Base-by-base conservation (phyloP, 169 alveolate species). In the Eimeria falciformis region DNA sequence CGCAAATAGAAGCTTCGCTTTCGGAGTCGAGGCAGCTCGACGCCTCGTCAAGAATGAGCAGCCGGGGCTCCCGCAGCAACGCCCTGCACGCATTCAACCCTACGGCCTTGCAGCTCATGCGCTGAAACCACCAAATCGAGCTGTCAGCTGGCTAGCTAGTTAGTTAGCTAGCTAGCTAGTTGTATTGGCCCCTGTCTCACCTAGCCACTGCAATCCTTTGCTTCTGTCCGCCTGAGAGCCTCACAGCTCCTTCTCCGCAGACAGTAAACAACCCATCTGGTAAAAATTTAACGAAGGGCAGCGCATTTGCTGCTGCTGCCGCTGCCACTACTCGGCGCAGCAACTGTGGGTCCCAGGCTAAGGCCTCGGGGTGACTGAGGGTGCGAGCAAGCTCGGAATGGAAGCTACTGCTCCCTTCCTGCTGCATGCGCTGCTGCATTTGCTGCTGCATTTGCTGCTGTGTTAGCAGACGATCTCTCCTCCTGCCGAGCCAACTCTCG, bases 1-100 rank as follows among this genome's bases (percentile, higher is more conserved):
- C 65, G 27, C 40, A 65, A 11, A 86, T 71, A 12, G 92, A 85
- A n/a, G 86, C 86, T 77, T 86, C 92, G 75, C 75, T 69, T 18
- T 82, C 92, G 29, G 92, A 12, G 71, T 98, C 99, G 84, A 98
- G 92, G 23, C 98, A 97, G 75, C 98, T 94, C n/a, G 99, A 97
- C n/a, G 99, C 99, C 94, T 98, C 99, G 93, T 98, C 99, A 43
- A 98, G 93, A 1, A 98, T 93, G 66, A 98, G 79, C 58, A 98
- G 90, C 68, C 95, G 96, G 2, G 99, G 97, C 71, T 98, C 94
- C 33, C 94, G 50, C 25, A 58, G 45, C 50, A 91, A 29, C 43
- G 94, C 91, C 62, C 94, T 95, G 68, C 96, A 94, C n/a, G 94
- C 27, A 97, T 5, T 45, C 40, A 46, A 50, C 14, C 55, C n/a